These are phyloP conservation scores for Handroanthus guayacan DNA, from an alignment of 257 asterid genomes.

Conservation along the genomic window DNA sequence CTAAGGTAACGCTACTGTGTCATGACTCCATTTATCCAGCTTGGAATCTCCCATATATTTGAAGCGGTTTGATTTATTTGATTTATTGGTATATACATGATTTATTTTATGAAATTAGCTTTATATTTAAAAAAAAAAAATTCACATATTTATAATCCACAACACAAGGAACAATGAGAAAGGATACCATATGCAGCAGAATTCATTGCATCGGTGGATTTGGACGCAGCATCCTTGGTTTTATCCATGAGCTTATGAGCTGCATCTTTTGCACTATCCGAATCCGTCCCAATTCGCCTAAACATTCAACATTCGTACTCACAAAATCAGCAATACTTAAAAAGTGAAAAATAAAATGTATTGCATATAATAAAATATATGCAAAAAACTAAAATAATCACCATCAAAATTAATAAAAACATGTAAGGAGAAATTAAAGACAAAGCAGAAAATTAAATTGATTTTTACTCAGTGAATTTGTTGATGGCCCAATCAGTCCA, in stretches of 20 bases:
- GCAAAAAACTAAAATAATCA: not conserved
- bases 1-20: too few species aligned
- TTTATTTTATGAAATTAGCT: too few species aligned
- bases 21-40: too few species aligned
- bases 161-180: not conserved
- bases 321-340: not conserved
- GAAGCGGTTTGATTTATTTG: too few species aligned
- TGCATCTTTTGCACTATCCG: slow-evolving; percentile 42
- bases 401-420: not conserved
- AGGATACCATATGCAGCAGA: slow-evolving; percentile 55
- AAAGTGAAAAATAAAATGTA: too few species aligned
- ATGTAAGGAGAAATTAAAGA: not conserved
- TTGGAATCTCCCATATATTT: too few species aligned
- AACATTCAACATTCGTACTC: not conserved
- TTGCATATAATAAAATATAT: not conserved
- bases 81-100: too few species aligned
- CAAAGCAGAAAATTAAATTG: not conserved
- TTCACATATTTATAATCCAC: not conserved
- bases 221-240: slow-evolving; percentile 55
- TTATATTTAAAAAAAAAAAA: too few species aligned
- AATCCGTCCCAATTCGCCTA: slow-evolving; percentile 42
- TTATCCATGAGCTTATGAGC: slow-evolving; percentile 41
- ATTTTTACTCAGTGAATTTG: slow-evolving; percentile 53
- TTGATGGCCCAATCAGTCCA: slow-evolving; percentile 58
- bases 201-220: slow-evolving; percentile 45